Evolutionary conservation across 306 rosid genomes (phyloP), one percentile per base, ranked within the genome.

Genomic region (Ammopiptanthus mongolicus): DNA sequence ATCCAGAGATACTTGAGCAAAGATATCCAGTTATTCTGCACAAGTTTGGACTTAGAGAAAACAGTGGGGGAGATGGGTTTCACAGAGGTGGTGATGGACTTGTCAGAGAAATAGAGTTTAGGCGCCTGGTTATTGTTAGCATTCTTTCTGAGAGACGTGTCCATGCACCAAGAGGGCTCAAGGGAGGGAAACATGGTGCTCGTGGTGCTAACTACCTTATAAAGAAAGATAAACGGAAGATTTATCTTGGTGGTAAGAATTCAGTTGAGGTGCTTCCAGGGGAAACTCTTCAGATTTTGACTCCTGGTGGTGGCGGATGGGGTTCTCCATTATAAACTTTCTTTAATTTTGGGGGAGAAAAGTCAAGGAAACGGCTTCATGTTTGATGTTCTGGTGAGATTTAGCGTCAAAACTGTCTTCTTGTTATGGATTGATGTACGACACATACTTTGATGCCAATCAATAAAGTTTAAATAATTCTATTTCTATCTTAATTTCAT

Each of bases 251-350:
- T 6, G 98, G 98, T 37, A 94, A 94, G 85, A 94, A 91, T 71
- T 80, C 93, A 3, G 82, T 90, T 51, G 77, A 71, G 53, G 91
- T 86, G 76, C 84, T 80, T 73, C 86, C 97, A 0, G 97, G 98
- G 55, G 97, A 94, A 76, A 85, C 78, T 81, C 88, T 94, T 69
- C 95, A 86, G 86, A 90, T 94, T 72, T 85, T 87, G 69, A 94
- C 96, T 66, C 98, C 98, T 42, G 98, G 97, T 68, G 98, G 98
- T 48, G 98, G 97, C 23, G 97, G 96, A 81, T 91, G 96, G 90
- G 98, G 98, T 55, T 86, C 80, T 80, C 79, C 84, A 9, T 15
- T 61, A 78, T 75, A 71, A 69, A 22, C 25, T 42, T 60, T 67
- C 42, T 48, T n/a, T 74, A n/a, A 73, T 74, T 69, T 29, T 39